Conservation (phyloP, 2,329 filamentous ascomycete genomes). For the Aureobasidium melanogenum region DNA sequence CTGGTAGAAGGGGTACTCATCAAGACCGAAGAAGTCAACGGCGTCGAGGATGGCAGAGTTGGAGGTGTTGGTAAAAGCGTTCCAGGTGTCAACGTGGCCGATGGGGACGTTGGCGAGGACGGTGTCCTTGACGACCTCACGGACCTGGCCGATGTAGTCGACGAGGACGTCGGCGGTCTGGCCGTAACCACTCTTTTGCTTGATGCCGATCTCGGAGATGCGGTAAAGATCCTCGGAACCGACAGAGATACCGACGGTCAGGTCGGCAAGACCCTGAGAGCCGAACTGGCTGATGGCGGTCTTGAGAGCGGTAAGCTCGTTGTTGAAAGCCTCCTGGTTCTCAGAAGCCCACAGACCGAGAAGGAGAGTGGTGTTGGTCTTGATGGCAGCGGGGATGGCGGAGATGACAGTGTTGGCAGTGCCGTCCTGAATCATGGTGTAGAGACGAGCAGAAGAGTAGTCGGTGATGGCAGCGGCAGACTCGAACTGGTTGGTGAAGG, state of each 20-base stretch:
- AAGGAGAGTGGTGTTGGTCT: conserved; percentile 66
- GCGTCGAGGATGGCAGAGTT: conserved; percentile 63
- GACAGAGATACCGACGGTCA: conserved; percentile 75
- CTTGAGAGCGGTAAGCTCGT: conserved; percentile 66
- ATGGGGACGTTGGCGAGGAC: conserved; percentile 46
- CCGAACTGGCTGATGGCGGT: conserved; percentile 63
- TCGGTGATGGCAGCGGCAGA: conserved; percentile 54
- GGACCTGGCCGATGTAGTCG: conserved; percentile 62
- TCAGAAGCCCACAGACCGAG: conserved; percentile 77
- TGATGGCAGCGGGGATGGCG: conserved; percentile 72
- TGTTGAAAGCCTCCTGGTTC: conserved; percentile 53
- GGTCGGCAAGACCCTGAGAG: conserved; percentile 46
- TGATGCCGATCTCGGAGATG: conserved; percentile 44
- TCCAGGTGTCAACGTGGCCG: conserved; percentile 85
- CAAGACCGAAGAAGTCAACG: conserved; percentile 72
- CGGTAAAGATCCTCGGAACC: conserved; percentile 66
- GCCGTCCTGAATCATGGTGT: conserved; percentile 64
- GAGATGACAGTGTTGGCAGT: conserved; percentile 56
- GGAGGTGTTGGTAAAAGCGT: conserved; percentile 60
- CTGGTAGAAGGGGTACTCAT: conserved; percentile 71
- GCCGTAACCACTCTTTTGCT: conserved; percentile 31
- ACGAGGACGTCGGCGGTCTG: conserved; percentile 43
- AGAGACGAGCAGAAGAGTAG: conserved; percentile 62
- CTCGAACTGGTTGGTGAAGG: conserved; percentile 48
- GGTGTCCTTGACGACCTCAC: conserved; percentile 55